These are phyloP conservation scores for Colletotrichum orchidophilum DNA, from an alignment of 2,329 filamentous ascomycete genomes.

Conservation along the genomic window DNA sequence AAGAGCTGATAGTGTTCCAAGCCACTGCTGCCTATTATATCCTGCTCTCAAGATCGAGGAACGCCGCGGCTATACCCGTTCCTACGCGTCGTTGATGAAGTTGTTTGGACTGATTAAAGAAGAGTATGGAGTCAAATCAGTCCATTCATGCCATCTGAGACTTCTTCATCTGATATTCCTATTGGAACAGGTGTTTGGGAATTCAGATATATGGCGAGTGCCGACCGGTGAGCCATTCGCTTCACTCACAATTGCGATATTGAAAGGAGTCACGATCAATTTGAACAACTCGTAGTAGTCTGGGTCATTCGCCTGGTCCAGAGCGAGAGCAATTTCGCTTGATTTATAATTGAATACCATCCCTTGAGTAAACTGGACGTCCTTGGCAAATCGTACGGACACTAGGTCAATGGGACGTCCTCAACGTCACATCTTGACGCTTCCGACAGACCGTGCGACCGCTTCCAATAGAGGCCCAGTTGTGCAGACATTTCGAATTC, in stretches of 20 bases:
- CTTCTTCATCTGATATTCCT: conserved; percentile 29
- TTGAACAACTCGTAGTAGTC: too few species aligned
- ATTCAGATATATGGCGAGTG: conserved; percentile 28
- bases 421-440: neutral
- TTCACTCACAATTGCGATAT: too few species aligned
- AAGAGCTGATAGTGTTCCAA: conserved; percentile 31
- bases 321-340: too few species aligned
- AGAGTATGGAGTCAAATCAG: conserved; percentile 24
- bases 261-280: too few species aligned
- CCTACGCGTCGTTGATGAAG: neutral
- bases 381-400: neutral
- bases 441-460: neutral
- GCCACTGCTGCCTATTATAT: conserved; percentile 31
- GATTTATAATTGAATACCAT: too few species aligned
- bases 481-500: neutral
- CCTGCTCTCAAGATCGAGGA: conserved; percentile 29
- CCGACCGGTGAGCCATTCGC: conserved; percentile 25
- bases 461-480: neutral
- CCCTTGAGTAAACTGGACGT: too few species aligned
- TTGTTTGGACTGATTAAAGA: conserved; percentile 21
- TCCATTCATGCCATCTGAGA: conserved; percentile 22
- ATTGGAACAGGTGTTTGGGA: conserved; percentile 25
- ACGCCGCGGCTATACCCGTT: neutral
- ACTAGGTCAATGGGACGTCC: neutral
- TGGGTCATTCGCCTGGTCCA: too few species aligned